A percentile compares a stretch with the other conserved stretches of the same genome.
phyloP scores from a whole-genome alignment of 139 green algal genomes.

The Spirogloea muscicola region DNA sequence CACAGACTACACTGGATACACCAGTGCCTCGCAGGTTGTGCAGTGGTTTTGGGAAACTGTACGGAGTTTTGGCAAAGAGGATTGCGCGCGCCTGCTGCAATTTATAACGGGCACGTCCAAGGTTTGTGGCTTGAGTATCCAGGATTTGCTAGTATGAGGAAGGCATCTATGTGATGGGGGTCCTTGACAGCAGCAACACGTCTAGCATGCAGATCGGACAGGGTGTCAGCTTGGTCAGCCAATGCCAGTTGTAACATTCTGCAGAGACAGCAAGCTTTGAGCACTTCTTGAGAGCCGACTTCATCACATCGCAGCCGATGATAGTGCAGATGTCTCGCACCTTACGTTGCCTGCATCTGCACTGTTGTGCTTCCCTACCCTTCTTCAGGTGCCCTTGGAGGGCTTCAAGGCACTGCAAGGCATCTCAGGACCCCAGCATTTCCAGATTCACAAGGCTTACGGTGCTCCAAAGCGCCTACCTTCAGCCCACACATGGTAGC shows the following conservation, averaged over 20 bases:
- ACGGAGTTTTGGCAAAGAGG: slow-evolving; percentile 75
- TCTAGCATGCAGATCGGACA: no score
- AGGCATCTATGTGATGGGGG: no score
- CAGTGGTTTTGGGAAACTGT: slow-evolving; percentile 96
- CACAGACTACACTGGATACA: slow-evolving; percentile 91
- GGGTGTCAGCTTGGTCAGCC: no score
- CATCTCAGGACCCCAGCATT: slow-evolving; percentile 88
- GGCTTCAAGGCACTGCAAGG: slow-evolving; percentile 89
- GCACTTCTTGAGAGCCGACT: no score
- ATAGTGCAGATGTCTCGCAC: no score
- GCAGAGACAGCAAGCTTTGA: not conserved
- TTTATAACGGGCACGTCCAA: slow-evolving; percentile 86
- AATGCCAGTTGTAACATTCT: no score
- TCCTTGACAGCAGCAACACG: not conserved
- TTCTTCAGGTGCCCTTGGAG: slow-evolving; percentile 84
- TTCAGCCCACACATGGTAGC: slow-evolving; percentile 75
- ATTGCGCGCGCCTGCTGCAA: slow-evolving; percentile 83
- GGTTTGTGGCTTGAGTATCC: slow-evolving; percentile 34
- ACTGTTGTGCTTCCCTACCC: no score
- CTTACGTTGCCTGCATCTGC: no score
- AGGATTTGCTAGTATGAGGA: not conserved
- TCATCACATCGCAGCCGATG: not conserved
- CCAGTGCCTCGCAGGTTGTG: slow-evolving; percentile 63
- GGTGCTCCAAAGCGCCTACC: slow-evolving; percentile 65
- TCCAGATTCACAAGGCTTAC: slow-evolving; percentile 79